Evolutionary conservation across 2,329 filamentous ascomycete genomes (phyloP), one percentile per base, ranked within the genome.

Genomic region (Ascocoryne sarcoides): DNA sequence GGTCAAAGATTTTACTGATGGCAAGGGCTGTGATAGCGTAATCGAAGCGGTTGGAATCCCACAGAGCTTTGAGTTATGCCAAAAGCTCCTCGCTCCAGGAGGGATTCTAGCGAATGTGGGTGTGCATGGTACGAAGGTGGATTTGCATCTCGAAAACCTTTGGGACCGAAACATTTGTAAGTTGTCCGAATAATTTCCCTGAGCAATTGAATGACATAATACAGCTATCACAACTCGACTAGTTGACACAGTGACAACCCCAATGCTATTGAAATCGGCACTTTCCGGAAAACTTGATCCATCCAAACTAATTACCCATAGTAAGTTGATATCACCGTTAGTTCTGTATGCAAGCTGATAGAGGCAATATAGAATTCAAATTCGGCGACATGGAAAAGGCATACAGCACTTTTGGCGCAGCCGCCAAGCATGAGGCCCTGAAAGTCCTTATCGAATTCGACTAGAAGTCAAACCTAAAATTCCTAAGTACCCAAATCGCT

Each of bases 11-110:
- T 46, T 73, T 37, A 74, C 71, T 0, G 65, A 66, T n/a, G 67
- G 65, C 1, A 62, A 66, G 38, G 73, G 73, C 0, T 75, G 70
- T 46, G 73, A 79, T 43, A 62, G 69, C 0, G 73, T 78, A 1
- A 73, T 76, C 36, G 74, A 77, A 53, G 72, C 71, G 0, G 75
- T 77, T 2, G 73, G 73, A 1, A 60, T 72, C 7, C 69, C 70
- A 0, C 62, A 62, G 0, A 75, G 69, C 0, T 75, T 77, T 50
- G 62, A 69, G 12, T 57, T 75, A 31, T 70, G 67, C 38, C 73
- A 78, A 54, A 59, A 67, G 5, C 51, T 79, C 17, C 64, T 78
- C 8, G 72, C 68, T 0, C 60, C 67, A 0, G 73, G 73, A 1
- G 74, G 71, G 3, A 59, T 62, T 0, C 67, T 78, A 46, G 73